phyloP scores from a whole-genome alignment of 768 basidiomycete genomes.

The Dendrothele bispora region DNA sequence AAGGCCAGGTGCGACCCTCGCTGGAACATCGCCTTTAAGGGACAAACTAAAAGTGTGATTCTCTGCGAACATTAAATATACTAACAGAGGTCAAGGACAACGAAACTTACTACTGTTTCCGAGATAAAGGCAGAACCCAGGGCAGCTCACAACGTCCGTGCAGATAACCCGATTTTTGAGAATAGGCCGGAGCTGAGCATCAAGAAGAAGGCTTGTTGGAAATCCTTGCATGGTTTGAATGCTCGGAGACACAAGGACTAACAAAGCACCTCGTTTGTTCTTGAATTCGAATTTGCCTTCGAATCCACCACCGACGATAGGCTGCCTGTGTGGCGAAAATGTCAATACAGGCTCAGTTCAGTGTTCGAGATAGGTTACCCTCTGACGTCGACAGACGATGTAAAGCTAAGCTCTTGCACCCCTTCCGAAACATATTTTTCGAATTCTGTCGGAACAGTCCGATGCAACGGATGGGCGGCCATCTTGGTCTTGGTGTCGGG shows the following conservation, averaged over 20 bases:
- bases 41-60: not conserved
- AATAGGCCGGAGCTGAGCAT: not conserved
- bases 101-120: not conserved
- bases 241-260: not conserved
- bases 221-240: conserved; percentile 1
- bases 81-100: not conserved
- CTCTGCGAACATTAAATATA: not conserved
- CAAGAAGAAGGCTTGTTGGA: not conserved
- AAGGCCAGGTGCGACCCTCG: not conserved
- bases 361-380: not conserved
- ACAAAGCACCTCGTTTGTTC: not conserved
- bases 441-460: not conserved
- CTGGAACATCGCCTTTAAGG: not conserved
- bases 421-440: not conserved
- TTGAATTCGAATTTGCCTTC: conserved; percentile 1
- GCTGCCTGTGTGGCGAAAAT: not conserved
- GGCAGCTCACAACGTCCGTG: conserved; percentile 3
- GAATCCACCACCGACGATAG: not conserved
- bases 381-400: not conserved
- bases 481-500: not conserved
- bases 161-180: conserved; percentile 1
- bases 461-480: not conserved
- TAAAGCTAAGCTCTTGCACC: not conserved
- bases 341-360: too few species aligned
- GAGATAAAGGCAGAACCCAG: conserved; percentile 5